Evolutionary conservation across 2,329 filamentous ascomycete genomes (phyloP).

Genomic region (Dactylellina haptotyla): DNA sequence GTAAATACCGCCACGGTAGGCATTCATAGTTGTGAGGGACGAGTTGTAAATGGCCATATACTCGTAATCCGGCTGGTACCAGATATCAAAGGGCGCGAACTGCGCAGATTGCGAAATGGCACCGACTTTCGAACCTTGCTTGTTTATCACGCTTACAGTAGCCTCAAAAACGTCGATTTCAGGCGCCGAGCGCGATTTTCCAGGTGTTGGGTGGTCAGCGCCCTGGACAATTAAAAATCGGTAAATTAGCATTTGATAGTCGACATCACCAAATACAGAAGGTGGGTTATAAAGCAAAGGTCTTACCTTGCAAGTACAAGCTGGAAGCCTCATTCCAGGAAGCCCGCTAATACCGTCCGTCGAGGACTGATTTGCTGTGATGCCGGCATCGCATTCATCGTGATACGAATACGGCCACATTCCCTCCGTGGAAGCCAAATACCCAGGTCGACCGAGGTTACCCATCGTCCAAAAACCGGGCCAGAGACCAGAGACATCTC

Average conservation of each 20-base stretch:
- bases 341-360: constrained; percentile 73
- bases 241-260: constrained; percentile 24
- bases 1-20: constrained; percentile 67
- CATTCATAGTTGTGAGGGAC: constrained; percentile 65
- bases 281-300: constrained; percentile 60
- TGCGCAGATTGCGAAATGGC: constrained; percentile 61
- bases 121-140: constrained; percentile 58
- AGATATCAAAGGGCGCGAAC: constrained; percentile 64
- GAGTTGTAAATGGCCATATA: constrained; percentile 67
- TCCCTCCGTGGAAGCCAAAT: constrained; percentile 75
- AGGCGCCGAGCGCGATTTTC: constrained; percentile 73
- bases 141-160: constrained; percentile 63
- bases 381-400: constrained; percentile 75
- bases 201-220: constrained; percentile 73
- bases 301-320: constrained; percentile 69
- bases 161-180: constrained; percentile 79
- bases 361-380: constrained; percentile 77
- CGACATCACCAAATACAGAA: neutral
- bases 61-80: constrained; percentile 74
- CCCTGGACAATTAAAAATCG: constrained; percentile 68
- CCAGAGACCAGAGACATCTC: constrained; percentile 76
- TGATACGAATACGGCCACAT: constrained; percentile 80
- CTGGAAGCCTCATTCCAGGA: constrained; percentile 76
- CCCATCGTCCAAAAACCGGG: constrained; percentile 81
- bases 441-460: constrained; percentile 75